phyloP scores from a whole-genome alignment of 352 stramenopile species.

The Phytophthora uliginosa region DNA sequence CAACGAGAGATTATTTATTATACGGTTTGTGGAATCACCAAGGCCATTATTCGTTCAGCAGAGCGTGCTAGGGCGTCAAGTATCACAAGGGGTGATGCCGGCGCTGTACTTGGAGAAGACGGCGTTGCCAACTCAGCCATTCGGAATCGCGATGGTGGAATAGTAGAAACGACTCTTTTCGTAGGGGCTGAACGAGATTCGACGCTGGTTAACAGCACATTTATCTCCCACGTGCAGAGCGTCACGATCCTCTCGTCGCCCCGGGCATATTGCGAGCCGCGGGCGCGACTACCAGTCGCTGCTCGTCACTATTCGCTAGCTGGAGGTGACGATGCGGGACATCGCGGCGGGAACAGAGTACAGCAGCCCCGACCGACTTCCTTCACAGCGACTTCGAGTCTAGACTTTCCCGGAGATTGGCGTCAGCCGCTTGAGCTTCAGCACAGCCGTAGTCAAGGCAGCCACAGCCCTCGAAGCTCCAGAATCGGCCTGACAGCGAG shows the following conservation, averaged over 20 bases:
- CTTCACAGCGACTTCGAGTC: conserved; percentile 19
- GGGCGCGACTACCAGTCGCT: conserved; percentile 1
- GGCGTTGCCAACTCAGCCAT: conserved; percentile 36
- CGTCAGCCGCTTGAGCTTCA: conserved; percentile 24
- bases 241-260: conserved; percentile 55
- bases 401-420: conserved; percentile 23
- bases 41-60: conserved; percentile 70
- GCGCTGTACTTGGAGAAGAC: conserved; percentile 22
- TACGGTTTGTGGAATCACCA: conserved; percentile 83
- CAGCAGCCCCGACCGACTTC: conserved; percentile 30
- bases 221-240: conserved; percentile 59
- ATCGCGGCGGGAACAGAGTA: not conserved
- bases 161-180: conserved; percentile 51
- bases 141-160: conserved; percentile 16
- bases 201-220: conserved; percentile 51
- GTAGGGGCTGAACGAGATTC: conserved; percentile 69
- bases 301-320: conserved; percentile 20
- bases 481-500: conserved; percentile 23
- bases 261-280: conserved; percentile 57
- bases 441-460: conserved; percentile 37
- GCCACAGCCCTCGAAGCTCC: conserved; percentile 8
- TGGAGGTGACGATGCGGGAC: conserved; percentile 11
- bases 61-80: conserved; percentile 40
- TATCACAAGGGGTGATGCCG: conserved; percentile 18
- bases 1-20: conserved; percentile 90